Conservation (phyloP, 2,329 filamentous ascomycete species). For the Xylaria sp. region DNA sequence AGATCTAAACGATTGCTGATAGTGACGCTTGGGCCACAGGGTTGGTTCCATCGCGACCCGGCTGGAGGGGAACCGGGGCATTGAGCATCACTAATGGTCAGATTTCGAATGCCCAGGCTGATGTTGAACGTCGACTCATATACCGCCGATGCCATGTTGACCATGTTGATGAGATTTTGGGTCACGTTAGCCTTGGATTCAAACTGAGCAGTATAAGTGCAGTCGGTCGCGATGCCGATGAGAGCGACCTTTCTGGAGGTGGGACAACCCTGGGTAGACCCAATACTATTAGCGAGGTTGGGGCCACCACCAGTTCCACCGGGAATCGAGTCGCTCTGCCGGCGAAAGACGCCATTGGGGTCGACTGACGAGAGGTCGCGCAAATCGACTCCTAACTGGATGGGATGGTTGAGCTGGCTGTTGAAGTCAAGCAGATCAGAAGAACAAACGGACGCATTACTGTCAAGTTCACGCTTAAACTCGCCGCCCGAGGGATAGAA, state of each 20-base stretch:
- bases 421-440: constrained; percentile 81
- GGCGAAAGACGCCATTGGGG: constrained; percentile 63
- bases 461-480: constrained; percentile 51
- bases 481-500: constrained; percentile 48
- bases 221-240: constrained; percentile 88
- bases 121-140: constrained; percentile 95
- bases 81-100: constrained; percentile 68
- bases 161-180: constrained; percentile 71
- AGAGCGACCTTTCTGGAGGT: constrained; percentile 86
- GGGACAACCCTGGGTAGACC: constrained; percentile 77
- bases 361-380: constrained; percentile 56
- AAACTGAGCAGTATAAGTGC: constrained; percentile 74
- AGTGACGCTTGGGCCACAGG: constrained; percentile 56
- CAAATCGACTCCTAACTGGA: constrained; percentile 50
- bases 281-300: constrained; percentile 74
- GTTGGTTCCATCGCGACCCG: constrained; percentile 77
- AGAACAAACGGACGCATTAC: constrained; percentile 50
- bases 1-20: constrained; percentile 77
- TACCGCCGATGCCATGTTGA: constrained; percentile 80
- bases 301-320: constrained; percentile 73
- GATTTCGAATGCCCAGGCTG: constrained; percentile 79
- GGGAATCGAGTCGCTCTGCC: constrained; percentile 56
- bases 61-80: constrained; percentile 66
- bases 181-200: constrained; percentile 58
- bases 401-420: constrained; percentile 61